Base-by-base conservation (phyloP, 495 filamentous ascomycete species). In the Talaromyces adpressus region DNA sequence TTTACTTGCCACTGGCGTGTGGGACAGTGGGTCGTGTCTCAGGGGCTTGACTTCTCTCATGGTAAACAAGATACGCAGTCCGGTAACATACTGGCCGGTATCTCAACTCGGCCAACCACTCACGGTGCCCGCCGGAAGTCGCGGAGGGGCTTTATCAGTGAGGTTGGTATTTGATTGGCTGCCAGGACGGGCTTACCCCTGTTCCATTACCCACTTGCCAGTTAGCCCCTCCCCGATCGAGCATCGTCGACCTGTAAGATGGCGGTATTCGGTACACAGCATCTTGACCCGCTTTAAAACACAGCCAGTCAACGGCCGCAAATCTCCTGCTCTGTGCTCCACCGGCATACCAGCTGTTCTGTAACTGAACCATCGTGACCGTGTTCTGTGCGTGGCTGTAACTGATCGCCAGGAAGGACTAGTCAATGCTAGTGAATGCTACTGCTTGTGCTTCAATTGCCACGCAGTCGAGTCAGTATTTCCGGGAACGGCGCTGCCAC, bases 21-120 rank as follows among this genome's bases (percentile, higher is more conserved):
- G 49, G 49, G 18, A 22, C 18, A 3, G 52, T 56, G 52, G 52
- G 52, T 14, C 52, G 22, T 56, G 52, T 56, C 52, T 56, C 52
- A 56, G 52, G 52, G 52, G 52, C 52, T 56, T 56, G n/a, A 22
- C 52, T 56, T n/a, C 52, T 56, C 30, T 56, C 52, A 9, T 16
- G 52, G 27, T 56, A 25, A 56, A 56, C 52, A 56, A 27, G 52
- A 56, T 56, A 56, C 52, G 52, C 20, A 16, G n/a, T 56, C 14
- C 20, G 52, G 52, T 29, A 27, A 29, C 27, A 23, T 56, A 53
- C 18, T 53, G 23, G 23, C 18, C 12, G 23, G 18, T 53, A 56
- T 49, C 45, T 20, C 22, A 49, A 49, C n/a, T 20, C 45, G 0
- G 45, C 45, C n/a, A 16, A 7, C 52, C 52, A 56, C 23, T 56